These are phyloP conservation scores for Ogataea methylovora DNA, from an alignment of 805 yeast genomes.

Conservation along the genomic window DNA sequence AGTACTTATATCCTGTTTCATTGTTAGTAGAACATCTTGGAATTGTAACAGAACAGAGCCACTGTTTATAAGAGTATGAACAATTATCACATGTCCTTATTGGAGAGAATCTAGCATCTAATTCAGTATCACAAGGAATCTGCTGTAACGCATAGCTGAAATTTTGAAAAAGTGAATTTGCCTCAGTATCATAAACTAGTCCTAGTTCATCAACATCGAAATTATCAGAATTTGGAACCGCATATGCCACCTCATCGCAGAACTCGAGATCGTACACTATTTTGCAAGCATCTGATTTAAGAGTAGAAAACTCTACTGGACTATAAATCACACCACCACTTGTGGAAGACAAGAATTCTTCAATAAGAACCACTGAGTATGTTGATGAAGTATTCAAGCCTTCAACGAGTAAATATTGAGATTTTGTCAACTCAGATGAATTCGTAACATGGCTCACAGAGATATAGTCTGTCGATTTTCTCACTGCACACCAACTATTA, in stretches of 20 bases:
- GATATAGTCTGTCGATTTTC: constrained; percentile 24
- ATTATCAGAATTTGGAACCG: constrained; percentile 54
- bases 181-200: constrained; percentile 54
- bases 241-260: constrained; percentile 77
- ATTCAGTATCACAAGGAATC: constrained; percentile 63
- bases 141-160: constrained; percentile 74
- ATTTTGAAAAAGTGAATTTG: constrained; percentile 47
- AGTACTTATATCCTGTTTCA: constrained; percentile 32
- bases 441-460: too few species aligned
- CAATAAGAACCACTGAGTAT: constrained; percentile 59
- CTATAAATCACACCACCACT: constrained; percentile 61
- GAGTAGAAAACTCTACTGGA: constrained; percentile 49
- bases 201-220: constrained; percentile 21
- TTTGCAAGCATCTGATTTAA: constrained; percentile 53
- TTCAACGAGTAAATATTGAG: constrained; percentile 48
- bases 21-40: constrained; percentile 71
- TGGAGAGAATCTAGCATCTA: constrained; percentile 67
- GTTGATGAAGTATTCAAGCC: constrained; percentile 54
- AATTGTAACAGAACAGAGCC: constrained; percentile 86
- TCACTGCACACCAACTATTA: constrained; percentile 67
- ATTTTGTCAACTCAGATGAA: constrained; percentile 13
- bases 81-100: constrained; percentile 70
- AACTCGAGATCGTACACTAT: constrained; percentile 68
- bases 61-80: constrained; percentile 58
- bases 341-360: constrained; percentile 28